Base-by-base conservation (phyloP, 2,329 filamentous ascomycete species). In the Penicillium sp. region DNA sequence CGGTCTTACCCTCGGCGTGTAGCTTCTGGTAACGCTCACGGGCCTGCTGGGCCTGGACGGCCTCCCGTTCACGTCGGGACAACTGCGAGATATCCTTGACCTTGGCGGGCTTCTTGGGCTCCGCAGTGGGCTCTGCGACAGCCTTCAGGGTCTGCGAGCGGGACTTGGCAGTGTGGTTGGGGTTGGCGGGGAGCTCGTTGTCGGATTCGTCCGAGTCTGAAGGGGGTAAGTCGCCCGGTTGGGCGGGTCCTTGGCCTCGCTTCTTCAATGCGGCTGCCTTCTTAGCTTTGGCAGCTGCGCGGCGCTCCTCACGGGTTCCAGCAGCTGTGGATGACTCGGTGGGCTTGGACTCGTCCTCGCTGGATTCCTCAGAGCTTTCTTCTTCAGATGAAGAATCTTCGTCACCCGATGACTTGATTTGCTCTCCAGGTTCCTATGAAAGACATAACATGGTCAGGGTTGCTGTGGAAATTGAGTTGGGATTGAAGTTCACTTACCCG, bases 1-100 rank as follows among this genome's bases (percentile, higher is more conserved):
- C 94, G 44, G 94, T 97, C 86, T 97, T 97, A 69, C 93, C 93
- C 71, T 92, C 89, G 56, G 92, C 90, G 70, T 97, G 93, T 68
- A 97, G 76, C 78, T 95, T 96, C 81, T 91, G 85, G 72, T 96
- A 97, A 65, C 87, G 84, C 80, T 96, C 92, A 75, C 92, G 92
- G 31, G 91, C 91, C 72, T 93, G 89, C 61, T 89, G 87, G 1
- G 92, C 92, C 78, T 96, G 89, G 34, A 94, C 70, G 2, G 92
- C 90, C 79, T 97, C 88, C 21, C 87, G 79, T 78, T 90, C 88
- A 31, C 86, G 82, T 49, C 88, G 81, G 38, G 84, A 87, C 46
- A 90, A 76, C 71, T 89, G 84, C 25, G 76, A 76, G 39, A 72
- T 71, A 53, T 78, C 78, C 39, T 68, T 74, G 73, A 78, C 78